phyloP scores from a whole-genome alignment of 352 stramenopile genomes.

The Phytophthora lateralis region DNA sequence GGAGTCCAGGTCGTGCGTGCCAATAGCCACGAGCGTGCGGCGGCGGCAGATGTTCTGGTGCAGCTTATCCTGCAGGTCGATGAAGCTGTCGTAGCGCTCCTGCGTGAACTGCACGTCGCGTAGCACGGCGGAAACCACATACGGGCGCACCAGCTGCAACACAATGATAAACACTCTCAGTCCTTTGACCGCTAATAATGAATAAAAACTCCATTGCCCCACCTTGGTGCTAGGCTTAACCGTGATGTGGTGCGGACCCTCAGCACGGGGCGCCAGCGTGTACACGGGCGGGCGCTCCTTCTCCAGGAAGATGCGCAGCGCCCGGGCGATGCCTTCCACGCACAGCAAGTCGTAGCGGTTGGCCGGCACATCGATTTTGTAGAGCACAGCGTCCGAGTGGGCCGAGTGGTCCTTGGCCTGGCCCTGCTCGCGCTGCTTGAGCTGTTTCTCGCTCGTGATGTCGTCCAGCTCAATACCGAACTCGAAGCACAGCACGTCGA shows the following conservation, averaged over 20 bases:
- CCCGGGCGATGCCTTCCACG: conserved; percentile 97
- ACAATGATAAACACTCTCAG: conserved; percentile 1
- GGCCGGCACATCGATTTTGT: conserved; percentile 99
- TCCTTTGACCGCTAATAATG: background rate
- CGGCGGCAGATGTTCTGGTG: conserved; percentile 99
- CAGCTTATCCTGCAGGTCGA: conserved; percentile 99
- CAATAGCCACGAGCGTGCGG: conserved; percentile 99
- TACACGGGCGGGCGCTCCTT: conserved; percentile 93
- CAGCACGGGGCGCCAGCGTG: conserved; percentile 60
- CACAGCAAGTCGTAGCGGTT: conserved; percentile 99
- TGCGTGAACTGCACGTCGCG: conserved; percentile 96
- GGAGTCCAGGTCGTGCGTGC: conserved; percentile 98
- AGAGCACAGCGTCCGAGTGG: conserved; percentile 93
- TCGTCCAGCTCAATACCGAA: conserved; percentile 99
- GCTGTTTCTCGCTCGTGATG: conserved; percentile 87
- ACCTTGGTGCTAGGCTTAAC: conserved; percentile 89
- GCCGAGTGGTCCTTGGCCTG: conserved; percentile 63
- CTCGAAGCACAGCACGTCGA: conserved; percentile 99
- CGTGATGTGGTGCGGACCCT: conserved; percentile 83
- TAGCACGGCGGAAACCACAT: conserved; percentile 97
- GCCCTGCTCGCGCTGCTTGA: conserved; percentile 87
- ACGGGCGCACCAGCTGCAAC: conserved; percentile 92
- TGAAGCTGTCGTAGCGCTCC: conserved; percentile 98
- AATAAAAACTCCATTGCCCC: background rate
- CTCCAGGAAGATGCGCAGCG: conserved; percentile 97